Evolutionary conservation across 1,139 yeast species (phyloP).

Genomic region (Pichia sp.): DNA sequence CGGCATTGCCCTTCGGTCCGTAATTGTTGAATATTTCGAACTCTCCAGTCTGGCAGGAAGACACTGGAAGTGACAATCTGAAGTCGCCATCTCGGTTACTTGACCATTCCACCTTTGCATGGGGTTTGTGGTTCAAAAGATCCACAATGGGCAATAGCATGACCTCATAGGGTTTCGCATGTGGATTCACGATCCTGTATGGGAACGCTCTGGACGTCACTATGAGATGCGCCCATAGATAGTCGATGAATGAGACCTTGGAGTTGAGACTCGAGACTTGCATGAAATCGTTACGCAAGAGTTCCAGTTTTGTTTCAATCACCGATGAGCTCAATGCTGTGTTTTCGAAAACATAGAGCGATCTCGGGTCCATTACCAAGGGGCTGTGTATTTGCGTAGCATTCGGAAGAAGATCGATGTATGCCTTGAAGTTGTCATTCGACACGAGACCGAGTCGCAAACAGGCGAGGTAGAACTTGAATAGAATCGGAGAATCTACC

Average conservation of each 20-base stretch:
- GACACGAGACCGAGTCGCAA: slow-evolving; percentile 2
- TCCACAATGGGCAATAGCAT: slow-evolving; percentile 78
- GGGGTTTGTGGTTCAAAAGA: slow-evolving; percentile 65
- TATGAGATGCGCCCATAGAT: slow-evolving; percentile 73
- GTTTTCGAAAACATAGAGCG: slow-evolving; percentile 49
- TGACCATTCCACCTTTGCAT: slow-evolving; percentile 61
- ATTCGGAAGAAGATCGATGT: slow-evolving; percentile 55
- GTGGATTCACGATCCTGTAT: slow-evolving; percentile 43
- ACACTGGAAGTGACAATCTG: slow-evolving; percentile 25
- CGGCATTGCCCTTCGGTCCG: slow-evolving; percentile 59
- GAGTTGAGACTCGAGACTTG: slow-evolving; percentile 15
- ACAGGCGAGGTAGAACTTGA: slow-evolving; percentile 23
- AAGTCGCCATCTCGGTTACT: slow-evolving; percentile 15
- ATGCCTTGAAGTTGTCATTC: slow-evolving; percentile 38
- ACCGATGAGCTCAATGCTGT: slow-evolving; percentile 41
- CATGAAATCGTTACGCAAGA: slow-evolving; percentile 18
- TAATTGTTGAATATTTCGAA: slow-evolving; percentile 4
- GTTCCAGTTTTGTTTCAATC: slow-evolving; percentile 14
- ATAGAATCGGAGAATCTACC: slow-evolving; percentile 12
- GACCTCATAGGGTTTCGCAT: slow-evolving; percentile 41
- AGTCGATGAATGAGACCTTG: slow-evolving; percentile 59
- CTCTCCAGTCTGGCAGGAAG: slow-evolving; percentile 2
- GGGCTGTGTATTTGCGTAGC: slow-evolving; percentile 53
- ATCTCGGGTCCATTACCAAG: slow-evolving; percentile 51
- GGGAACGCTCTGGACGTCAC: slow-evolving; percentile 83